Evolutionary conservation across 805 yeast species (phyloP), one percentile per base, ranked within the genome.

Genomic region (Myxozyma sirexii): DNA sequence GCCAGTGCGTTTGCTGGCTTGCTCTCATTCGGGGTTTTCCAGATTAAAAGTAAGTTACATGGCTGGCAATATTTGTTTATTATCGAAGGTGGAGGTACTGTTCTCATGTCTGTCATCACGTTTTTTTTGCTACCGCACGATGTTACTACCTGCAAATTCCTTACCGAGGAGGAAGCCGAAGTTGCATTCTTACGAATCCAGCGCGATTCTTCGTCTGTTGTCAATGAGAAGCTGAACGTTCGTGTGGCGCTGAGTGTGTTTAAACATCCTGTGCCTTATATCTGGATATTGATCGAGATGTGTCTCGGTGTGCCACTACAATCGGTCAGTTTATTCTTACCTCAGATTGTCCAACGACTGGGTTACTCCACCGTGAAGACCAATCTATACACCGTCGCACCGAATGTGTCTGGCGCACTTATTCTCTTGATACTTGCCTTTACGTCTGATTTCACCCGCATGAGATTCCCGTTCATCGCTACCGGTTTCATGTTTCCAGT

Each of bases 281-380:
- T 37, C 26, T 55, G 57, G 59, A 17, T 55, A 26, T 4, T 49
- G 35, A 41, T 46, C 17, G 59, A 55, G 35, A 26, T 56, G 51
- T 51, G 57, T 19, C 39, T 56, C 26, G 58, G 51, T 19, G 58
- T 56, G 19, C 58, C 60, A 31, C 56, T 56, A 13, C 44, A 53
- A 21, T 50, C 57, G 21, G 48, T 52, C 50, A 38, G 37, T 23
- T 35, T 38, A 24, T 53, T 33, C 37, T 59, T 79, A 62, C 83
- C 82, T 4, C 82, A 79, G 76, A 83, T 84, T 67, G 82, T 84
- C 64, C 75, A 72, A 41, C 72, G 77, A 54, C 73, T 84, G 75
- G 86, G 86, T 19, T 77, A 84, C 75, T 82, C 89, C 3, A 85
- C 87, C 7, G 86, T 81, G 66, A 76, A 79, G 54, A 91, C 92